Conservation (phyloP, 2,329 filamentous ascomycete genomes). For the Xylaria digitata region DNA sequence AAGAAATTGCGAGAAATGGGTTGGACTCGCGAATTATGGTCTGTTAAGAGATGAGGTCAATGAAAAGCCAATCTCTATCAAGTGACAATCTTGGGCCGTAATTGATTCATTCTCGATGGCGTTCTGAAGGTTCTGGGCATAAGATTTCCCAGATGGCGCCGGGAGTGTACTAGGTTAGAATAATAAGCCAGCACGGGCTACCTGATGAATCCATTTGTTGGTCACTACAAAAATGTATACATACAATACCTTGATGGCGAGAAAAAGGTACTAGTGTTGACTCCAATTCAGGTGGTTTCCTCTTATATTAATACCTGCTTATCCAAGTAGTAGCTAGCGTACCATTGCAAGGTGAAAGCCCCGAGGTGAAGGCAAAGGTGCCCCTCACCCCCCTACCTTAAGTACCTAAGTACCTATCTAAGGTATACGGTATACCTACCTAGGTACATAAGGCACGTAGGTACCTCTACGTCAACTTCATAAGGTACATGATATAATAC, state of each 20-base stretch:
- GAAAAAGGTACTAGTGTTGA: no score
- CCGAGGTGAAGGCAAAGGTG: no score
- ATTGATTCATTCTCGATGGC: constrained; percentile 13
- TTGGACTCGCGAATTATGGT: constrained; percentile 73
- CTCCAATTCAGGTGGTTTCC: no score
- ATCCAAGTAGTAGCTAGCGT: no score
- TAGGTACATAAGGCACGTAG: no score
- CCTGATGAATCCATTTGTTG: neutral
- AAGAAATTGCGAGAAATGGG: constrained; percentile 72
- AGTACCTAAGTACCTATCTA: no score
- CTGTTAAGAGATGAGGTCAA: constrained; percentile 57
- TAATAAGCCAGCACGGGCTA: constrained; percentile 3
- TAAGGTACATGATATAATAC: no score
- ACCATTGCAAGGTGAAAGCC: no score
- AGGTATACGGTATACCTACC: no score
- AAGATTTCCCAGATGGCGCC: constrained; percentile 3
- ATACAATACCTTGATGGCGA: neutral
- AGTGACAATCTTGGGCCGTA: constrained; percentile 1
- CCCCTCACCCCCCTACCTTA: no score
- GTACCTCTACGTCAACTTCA: no score
- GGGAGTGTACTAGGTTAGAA: constrained; percentile 18
- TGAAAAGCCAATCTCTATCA: neutral
- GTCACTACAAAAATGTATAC: neutral
- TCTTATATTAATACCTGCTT: no score
- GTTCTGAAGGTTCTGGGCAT: constrained; percentile 29